These are phyloP conservation scores for Picochlorum costavermella DNA, from an alignment of 139 green algal genomes.

Conservation along the genomic window DNA sequence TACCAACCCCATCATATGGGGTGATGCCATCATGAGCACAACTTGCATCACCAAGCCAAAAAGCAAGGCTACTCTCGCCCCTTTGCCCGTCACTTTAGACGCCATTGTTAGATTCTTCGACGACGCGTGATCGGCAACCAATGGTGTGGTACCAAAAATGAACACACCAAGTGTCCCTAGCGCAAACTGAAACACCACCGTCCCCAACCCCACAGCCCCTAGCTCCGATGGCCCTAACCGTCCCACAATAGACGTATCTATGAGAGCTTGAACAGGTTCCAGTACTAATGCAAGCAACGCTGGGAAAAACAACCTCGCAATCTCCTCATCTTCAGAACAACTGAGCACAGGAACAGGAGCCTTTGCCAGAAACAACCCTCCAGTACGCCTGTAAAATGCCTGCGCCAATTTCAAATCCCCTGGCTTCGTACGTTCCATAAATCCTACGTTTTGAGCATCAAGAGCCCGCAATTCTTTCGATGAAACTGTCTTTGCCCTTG, in stretches of 20 bases:
- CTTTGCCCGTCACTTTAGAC: slow-evolving; percentile 14
- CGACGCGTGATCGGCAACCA: slow-evolving; percentile 9
- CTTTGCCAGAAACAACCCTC: slow-evolving; percentile 4
- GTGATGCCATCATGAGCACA: slow-evolving; percentile 9
- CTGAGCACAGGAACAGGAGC: neutral
- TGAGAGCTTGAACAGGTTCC: slow-evolving; percentile 22
- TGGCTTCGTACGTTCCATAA: neutral
- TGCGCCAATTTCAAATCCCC: neutral
- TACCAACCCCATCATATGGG: slow-evolving; percentile 10
- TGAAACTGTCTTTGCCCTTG: neutral
- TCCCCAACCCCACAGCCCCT: slow-evolving; percentile 24
- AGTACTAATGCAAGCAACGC: slow-evolving; percentile 18
- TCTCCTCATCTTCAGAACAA: slow-evolving; percentile 10
- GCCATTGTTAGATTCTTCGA: slow-evolving; percentile 6
- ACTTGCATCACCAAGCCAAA: slow-evolving; percentile 12
- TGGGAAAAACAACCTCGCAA: slow-evolving; percentile 18
- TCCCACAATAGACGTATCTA: slow-evolving; percentile 19
- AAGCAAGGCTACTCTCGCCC: slow-evolving; percentile 25
- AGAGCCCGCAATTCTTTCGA: neutral
- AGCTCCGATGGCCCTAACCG: slow-evolving; percentile 19
- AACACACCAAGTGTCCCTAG: slow-evolving; percentile 22
- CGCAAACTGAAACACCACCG: slow-evolving; percentile 28
- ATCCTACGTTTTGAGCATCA: neutral
- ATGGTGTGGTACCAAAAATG: slow-evolving; percentile 29
- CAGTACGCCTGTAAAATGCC: slow-evolving; percentile 9